Percentiles rank a stretch among this genome's conserved stretches.
Conservation (phyloP, 768 basidiomycete genomes). For the Lactarius sanguifluus region DNA sequence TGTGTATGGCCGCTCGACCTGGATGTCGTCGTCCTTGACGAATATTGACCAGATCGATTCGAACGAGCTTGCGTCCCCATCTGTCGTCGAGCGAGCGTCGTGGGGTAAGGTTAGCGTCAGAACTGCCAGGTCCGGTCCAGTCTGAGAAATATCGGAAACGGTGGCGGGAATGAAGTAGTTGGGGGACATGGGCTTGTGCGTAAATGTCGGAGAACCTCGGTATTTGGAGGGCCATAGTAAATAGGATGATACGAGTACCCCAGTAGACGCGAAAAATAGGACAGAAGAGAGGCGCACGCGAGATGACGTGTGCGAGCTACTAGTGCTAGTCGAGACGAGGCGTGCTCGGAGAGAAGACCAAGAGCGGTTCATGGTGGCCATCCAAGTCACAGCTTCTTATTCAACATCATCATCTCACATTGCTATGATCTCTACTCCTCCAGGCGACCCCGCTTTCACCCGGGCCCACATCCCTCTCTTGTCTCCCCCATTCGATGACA, state of each 20-base stretch:
- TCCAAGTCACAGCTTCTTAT: background rate
- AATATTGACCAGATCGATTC: slow-evolving; percentile 70
- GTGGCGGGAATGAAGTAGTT: slow-evolving; percentile 55
- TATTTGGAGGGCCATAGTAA: slow-evolving; percentile 53
- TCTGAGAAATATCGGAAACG: slow-evolving; percentile 51
- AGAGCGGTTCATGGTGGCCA: slow-evolving; percentile 18
- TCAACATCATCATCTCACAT: slow-evolving; percentile 14
- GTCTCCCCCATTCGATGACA: slow-evolving; percentile 1
- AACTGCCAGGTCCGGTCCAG: slow-evolving; percentile 61
- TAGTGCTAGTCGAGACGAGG: slow-evolving; percentile 12
- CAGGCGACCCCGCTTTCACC: slow-evolving; percentile 2
- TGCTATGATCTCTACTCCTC: slow-evolving; percentile 13
- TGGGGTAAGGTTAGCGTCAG: slow-evolving; percentile 59
- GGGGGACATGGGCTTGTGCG: slow-evolving; percentile 34
- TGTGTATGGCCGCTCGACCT: slow-evolving; percentile 84
- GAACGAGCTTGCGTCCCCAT: slow-evolving; percentile 21
- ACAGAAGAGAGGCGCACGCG: slow-evolving; percentile 25
- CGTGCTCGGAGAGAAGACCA: slow-evolving; percentile 11
- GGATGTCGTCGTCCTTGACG: slow-evolving; percentile 85
- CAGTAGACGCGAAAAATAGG: slow-evolving; percentile 41
- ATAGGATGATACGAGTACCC: slow-evolving; percentile 47
- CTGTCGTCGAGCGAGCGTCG: slow-evolving; percentile 31
- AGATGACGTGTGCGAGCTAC: background rate
- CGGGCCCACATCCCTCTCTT: slow-evolving; percentile 3
- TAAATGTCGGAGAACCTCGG: slow-evolving; percentile 44